Conservation (phyloP, 768 basidiomycete species). For the Tricholomella constricta region DNA sequence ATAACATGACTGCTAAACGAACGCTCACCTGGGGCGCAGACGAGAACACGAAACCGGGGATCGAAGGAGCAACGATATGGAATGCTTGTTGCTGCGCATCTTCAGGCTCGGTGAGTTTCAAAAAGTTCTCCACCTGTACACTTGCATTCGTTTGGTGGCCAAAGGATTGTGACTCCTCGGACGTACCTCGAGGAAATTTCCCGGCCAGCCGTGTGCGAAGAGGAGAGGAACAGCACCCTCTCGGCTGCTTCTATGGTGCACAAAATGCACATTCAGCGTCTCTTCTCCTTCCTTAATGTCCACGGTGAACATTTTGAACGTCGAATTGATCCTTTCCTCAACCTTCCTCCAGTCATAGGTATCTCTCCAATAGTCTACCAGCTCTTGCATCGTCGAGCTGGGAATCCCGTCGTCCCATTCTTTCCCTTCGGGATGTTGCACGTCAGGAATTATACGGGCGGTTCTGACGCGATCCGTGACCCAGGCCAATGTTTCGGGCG, state of each 20-base stretch:
- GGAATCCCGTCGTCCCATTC: conserved; percentile 54
- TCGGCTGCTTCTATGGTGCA: conserved; percentile 46
- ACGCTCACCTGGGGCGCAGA: background rate
- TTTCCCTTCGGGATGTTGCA: conserved; percentile 40
- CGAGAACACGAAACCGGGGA: conserved; percentile 26
- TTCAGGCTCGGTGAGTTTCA: conserved; percentile 17
- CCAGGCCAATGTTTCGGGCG: conserved; percentile 37
- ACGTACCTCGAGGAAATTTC: conserved; percentile 36
- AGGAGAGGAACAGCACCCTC: conserved; percentile 50
- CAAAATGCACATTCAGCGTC: conserved; percentile 52
- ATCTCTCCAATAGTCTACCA: conserved; percentile 47
- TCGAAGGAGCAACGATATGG: background rate
- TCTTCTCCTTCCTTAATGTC: conserved; percentile 49
- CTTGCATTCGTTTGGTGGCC: too few species aligned
- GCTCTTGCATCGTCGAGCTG: conserved; percentile 38
- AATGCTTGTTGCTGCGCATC: background rate
- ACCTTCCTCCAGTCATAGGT: conserved; percentile 52
- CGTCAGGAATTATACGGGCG: conserved; percentile 45
- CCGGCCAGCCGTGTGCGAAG: conserved; percentile 58
- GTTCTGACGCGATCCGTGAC: conserved; percentile 46
- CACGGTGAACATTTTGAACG: conserved; percentile 51
- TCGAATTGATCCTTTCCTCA: conserved; percentile 49
- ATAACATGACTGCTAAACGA: background rate
- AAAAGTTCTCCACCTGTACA: conserved; percentile 28
- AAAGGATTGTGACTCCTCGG: background rate